These are phyloP conservation scores for Bombardia bombarda DNA, from an alignment of 495 filamentous ascomycete genomes.

Conservation along the genomic window DNA sequence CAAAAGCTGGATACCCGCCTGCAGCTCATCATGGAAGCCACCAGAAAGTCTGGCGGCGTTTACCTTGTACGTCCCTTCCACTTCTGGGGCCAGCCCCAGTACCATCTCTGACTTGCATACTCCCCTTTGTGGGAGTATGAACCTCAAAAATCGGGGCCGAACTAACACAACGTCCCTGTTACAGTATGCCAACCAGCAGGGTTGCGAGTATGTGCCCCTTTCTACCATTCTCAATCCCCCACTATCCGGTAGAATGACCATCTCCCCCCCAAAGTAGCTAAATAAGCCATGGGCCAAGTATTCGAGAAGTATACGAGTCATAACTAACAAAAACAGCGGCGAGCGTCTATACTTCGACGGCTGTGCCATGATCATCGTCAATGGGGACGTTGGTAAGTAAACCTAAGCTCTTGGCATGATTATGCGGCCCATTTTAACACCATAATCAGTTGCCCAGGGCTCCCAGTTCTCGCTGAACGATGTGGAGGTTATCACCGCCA, in stretches of 20 bases:
- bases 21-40: constrained; percentile 68
- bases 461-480: constrained; percentile 71
- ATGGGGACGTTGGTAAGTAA: constrained; percentile 43
- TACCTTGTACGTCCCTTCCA: constrained; percentile 54
- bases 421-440: no score
- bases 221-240: no score
- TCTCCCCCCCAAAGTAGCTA: no score
- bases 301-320: background rate
- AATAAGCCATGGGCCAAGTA: no score
- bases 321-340: constrained; percentile 20
- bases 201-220: constrained; percentile 58
- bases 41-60: constrained; percentile 64
- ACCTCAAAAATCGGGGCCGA: no score
- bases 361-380: constrained; percentile 70
- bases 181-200: constrained; percentile 52
- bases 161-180: no score
- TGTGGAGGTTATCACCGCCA: constrained; percentile 78
- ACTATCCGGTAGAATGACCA: no score
- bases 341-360: constrained; percentile 55
- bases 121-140: no score
- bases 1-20: constrained; percentile 70
- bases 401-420: background rate
- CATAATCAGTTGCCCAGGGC: constrained; percentile 58
- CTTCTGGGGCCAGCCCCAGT: background rate
- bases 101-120: background rate